Percentiles rank a stretch among this genome's conserved stretches.
Conservation (phyloP, 1,284 basidiomycete species). For the Tilletia indica region DNA sequence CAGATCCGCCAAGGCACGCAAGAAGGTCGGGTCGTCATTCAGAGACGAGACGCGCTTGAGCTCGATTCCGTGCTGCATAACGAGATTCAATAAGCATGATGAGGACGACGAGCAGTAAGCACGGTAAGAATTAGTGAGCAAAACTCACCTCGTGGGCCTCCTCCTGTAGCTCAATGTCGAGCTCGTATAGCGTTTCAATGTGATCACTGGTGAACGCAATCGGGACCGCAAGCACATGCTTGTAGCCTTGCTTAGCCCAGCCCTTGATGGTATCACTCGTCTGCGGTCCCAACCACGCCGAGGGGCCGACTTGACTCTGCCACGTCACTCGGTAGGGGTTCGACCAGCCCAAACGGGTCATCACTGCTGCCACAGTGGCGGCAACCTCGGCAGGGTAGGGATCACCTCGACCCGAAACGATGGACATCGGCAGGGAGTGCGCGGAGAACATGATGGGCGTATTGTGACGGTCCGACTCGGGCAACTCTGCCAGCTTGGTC, state of each 20-base stretch:
- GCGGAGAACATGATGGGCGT: slow-evolving; percentile 92
- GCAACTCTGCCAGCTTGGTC: slow-evolving; percentile 65
- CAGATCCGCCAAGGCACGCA: slow-evolving; percentile 92
- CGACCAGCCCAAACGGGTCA: slow-evolving; percentile 50
- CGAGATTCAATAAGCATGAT: background rate
- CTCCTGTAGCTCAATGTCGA: slow-evolving; percentile 88
- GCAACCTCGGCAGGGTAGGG: slow-evolving; percentile 95
- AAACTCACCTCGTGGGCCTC: slow-evolving; percentile 79
- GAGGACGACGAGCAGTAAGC: background rate
- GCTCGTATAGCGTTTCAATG: slow-evolving; percentile 96
- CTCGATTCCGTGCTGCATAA: slow-evolving; percentile 77
- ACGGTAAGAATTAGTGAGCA: background rate
- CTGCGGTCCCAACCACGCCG: slow-evolving; percentile 97
- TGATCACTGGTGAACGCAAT: slow-evolving; percentile 99
- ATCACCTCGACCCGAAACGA: slow-evolving; percentile 71
- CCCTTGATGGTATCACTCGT: slow-evolving; percentile 90
- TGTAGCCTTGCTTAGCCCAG: slow-evolving; percentile 80
- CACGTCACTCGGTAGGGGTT: slow-evolving; percentile 81
- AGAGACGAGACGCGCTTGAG: slow-evolving; percentile 89
- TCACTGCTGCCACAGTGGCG: slow-evolving; percentile 66
- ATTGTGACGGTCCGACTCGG: slow-evolving; percentile 66
- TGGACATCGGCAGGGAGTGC: slow-evolving; percentile 84
- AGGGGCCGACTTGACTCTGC: slow-evolving; percentile 97
- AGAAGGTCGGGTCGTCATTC: slow-evolving; percentile 96
- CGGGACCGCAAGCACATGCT: slow-evolving; percentile 83